phyloP scores from a whole-genome alignment of 2,329 filamentous ascomycete genomes.

The Colletotrichum scovillei region DNA sequence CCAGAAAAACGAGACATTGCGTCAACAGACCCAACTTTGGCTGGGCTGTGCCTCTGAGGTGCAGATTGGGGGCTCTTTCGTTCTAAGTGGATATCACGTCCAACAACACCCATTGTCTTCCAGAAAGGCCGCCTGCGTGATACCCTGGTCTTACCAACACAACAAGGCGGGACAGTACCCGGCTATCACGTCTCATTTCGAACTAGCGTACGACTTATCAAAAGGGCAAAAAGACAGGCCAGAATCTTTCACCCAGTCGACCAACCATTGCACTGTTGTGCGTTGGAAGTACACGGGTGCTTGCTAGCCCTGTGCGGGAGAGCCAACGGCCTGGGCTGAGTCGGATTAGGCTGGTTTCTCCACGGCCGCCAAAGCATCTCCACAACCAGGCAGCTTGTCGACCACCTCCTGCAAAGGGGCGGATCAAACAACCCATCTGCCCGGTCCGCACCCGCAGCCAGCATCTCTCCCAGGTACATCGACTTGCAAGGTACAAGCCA shows the following conservation, averaged over 20 bases:
- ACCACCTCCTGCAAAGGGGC: constrained; percentile 35
- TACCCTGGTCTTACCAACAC: constrained; percentile 25
- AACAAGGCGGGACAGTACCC: constrained; percentile 8
- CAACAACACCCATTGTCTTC: constrained; percentile 29
- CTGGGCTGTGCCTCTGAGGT: not conserved
- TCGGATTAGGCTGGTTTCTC: constrained; percentile 31
- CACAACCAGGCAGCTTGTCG: constrained; percentile 30
- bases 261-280: constrained; percentile 9
- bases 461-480: constrained; percentile 36
- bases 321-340: constrained; percentile 23
- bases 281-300: constrained; percentile 12
- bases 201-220: constrained; percentile 19
- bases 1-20: constrained; percentile 19
- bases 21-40: constrained; percentile 21
- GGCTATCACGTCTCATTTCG: constrained; percentile 21
- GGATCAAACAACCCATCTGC: constrained; percentile 36
- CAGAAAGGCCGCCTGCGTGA: constrained; percentile 30
- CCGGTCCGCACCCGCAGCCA: constrained; percentile 33
- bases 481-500: constrained; percentile 35
- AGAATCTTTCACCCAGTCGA: not conserved
- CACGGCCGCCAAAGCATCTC: constrained; percentile 33
- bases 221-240: not conserved
- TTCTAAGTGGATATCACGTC: constrained; percentile 15
- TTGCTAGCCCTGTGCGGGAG: constrained; percentile 9
- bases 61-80: constrained; percentile 17